Percentiles rank a stretch among this genome's conserved stretches.
These are phyloP conservation scores for Emmonsia crescens DNA, from an alignment of 2,329 filamentous ascomycete species.

Conservation along the genomic window DNA sequence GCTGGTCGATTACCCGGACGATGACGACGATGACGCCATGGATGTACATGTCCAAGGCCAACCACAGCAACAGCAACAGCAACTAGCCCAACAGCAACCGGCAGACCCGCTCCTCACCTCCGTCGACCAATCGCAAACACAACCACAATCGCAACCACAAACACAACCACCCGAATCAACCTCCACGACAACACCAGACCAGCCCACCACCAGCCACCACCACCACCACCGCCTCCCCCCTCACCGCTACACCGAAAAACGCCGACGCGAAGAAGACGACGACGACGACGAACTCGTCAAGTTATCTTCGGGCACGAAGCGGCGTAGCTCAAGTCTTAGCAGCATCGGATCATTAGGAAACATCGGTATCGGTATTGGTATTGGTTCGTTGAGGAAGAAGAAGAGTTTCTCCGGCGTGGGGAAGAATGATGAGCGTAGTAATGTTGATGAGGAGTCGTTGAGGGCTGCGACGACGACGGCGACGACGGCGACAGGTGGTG, in stretches of 20 bases:
- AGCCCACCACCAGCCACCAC: background rate
- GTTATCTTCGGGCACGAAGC: conserved; percentile 47
- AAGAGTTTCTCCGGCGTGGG: conserved; percentile 22
- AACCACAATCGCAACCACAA: background rate
- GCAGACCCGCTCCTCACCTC: background rate
- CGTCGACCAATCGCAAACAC: background rate
- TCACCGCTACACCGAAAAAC: conserved; percentile 77
- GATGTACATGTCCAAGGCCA: conserved; percentile 36
- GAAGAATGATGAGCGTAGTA: conserved; percentile 5
- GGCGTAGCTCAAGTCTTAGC: conserved; percentile 34
- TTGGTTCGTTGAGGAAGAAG: conserved; percentile 24
- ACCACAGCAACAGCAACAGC: background rate
- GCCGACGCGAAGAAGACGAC: conserved; percentile 74
- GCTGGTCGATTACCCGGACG: conserved; percentile 85
- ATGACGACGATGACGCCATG: conserved; percentile 64
- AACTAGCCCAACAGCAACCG: conserved; percentile 9
- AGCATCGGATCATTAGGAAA: conserved; percentile 14
- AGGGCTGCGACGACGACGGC: conserved; percentile 7
- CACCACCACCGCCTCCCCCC: conserved; percentile 38
- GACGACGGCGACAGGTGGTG: background rate
- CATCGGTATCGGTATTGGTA: conserved; percentile 16
- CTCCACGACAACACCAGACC: background rate
- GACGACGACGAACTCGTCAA: conserved; percentile 89
- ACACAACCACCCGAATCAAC: background rate
- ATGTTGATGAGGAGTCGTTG: conserved; percentile 11